Base-by-base conservation (phyloP, 176 grass and related monocot genomes). In the Metroxylon sagu region DNA sequence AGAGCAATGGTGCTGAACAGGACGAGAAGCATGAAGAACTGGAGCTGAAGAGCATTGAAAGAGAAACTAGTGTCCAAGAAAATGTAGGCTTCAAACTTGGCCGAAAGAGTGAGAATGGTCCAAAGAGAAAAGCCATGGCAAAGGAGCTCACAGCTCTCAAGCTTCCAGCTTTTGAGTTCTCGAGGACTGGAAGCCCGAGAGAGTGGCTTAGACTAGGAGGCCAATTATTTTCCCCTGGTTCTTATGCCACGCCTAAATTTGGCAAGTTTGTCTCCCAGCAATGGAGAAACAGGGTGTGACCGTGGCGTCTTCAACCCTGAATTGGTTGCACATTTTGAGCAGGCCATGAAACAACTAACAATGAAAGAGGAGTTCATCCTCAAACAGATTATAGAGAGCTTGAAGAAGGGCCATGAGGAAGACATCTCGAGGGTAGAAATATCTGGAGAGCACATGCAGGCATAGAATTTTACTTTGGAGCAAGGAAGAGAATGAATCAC, bases 191-290 rank as follows among this genome's bases (percentile, higher is more conserved):
- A 26, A 97, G 81, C 68, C 72, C 91, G 26, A 77, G 70, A 51
- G 87, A 91, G 27, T 97, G 92, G 92, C 76, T 97, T 39, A 56
- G 66, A 21, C 77, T 59, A 30, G 86, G 91, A 16, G 82, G 83
- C 2, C 82, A 80, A 72, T 73, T 61, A 5, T 80, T 89, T 56
- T 95, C 90, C 5, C 86, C 91, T 15, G 86, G 80, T 48, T 87
- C 80, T 18, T 79, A 84, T 63, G 61, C 80, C 65, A 86, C 90
- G 21, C 83, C 91, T 15, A 84, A 79, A 62, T 84, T 96, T 39
- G 83, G 86, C 0, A 50, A 28, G 74, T 68, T 39, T 8, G 29
- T 50, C 3, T 25, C 67, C 25, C 4, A 43, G 28, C 56, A 25
- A 23, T 18, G 54, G 29, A 5, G 16, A 62, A 14, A 59, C 18